Percentiles rank a stretch among this genome's conserved stretches.
phyloP scores from a whole-genome alignment of 495 filamentous ascomycete genomes.

The Letharia lupina region DNA sequence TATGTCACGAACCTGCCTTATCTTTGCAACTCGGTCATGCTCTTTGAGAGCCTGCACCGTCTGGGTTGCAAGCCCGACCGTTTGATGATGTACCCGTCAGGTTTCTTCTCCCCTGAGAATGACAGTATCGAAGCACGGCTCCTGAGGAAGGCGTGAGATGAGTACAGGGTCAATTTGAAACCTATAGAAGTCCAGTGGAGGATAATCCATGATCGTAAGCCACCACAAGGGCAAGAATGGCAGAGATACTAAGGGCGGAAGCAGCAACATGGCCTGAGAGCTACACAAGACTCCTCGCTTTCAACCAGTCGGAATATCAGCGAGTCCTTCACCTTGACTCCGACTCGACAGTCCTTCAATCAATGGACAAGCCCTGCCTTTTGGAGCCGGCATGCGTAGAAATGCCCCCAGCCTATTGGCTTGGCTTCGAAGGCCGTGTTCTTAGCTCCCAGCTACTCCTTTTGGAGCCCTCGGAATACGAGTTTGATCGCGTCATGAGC shows the following conservation, averaged over 20 bases:
- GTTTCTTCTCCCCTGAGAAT: conserved; percentile 39
- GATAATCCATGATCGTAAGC: conserved; percentile 34
- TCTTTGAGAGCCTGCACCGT: conserved; percentile 53
- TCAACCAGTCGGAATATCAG: conserved; percentile 58
- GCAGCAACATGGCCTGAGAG: conserved; percentile 53
- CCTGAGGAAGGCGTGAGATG: conserved; percentile 47
- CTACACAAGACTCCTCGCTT: conserved; percentile 60
- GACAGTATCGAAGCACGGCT: conserved; percentile 43
- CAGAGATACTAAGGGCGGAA: too few relatives aligned
- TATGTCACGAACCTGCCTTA: conserved; percentile 60
- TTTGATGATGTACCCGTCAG: conserved; percentile 54
- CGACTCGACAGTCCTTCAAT: conserved; percentile 53
- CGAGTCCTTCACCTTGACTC: conserved; percentile 64
- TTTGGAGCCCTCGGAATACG: conserved; percentile 47
- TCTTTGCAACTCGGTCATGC: conserved; percentile 66
- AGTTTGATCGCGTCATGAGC: conserved; percentile 46
- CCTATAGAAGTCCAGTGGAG: conserved; percentile 50
- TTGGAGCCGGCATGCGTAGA: conserved; percentile 48
- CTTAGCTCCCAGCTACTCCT: conserved; percentile 59
- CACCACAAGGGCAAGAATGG: too few relatives aligned
- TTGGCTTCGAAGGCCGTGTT: conserved; percentile 42
- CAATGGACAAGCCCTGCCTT: conserved; percentile 65
- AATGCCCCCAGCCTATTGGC: conserved; percentile 69
- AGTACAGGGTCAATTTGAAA: conserved; percentile 49
- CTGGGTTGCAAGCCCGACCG: conserved; percentile 53